phyloP scores from a whole-genome alignment of 2,329 filamentous ascomycete genomes.

The Calcarisporium arbuscula region DNA sequence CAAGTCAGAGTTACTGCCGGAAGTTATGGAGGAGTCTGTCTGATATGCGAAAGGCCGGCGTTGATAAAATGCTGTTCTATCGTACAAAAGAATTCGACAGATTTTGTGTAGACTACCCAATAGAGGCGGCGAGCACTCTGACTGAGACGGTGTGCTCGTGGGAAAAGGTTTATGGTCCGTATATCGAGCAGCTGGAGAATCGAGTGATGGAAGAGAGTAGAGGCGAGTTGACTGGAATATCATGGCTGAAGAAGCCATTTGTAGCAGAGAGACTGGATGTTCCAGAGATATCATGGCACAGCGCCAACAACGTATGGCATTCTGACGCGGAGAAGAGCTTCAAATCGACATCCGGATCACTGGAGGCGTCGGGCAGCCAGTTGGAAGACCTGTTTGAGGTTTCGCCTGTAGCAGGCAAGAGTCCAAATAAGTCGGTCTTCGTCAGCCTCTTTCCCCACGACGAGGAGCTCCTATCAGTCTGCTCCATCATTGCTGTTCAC shows the following conservation, averaged over 20 bases:
- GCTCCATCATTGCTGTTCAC: no score
- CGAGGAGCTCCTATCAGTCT: no score
- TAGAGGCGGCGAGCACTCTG: background rate
- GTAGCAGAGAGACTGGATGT: no score
- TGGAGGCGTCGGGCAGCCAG: no score
- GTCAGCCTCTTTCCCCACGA: no score
- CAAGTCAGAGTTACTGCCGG: slow-evolving; percentile 1
- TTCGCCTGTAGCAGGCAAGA: no score
- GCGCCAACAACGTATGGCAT: no score
- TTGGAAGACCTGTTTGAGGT: no score
- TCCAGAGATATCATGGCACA: no score
- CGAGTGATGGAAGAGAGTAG: background rate
- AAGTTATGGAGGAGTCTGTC: slow-evolving; percentile 1
- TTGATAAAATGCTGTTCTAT: slow-evolving; percentile 3
- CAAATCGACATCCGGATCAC: no score
- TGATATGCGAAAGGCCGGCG: slow-evolving; percentile 1
- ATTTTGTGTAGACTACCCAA: background rate
- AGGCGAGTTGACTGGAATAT: background rate
- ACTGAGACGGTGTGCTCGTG: background rate
- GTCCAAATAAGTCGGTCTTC: no score
- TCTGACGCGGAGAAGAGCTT: no score
- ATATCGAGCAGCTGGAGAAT: background rate
- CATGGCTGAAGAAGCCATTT: background rate
- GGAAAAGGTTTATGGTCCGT: slow-evolving; percentile 1
- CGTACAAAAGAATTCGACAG: slow-evolving; percentile 1